Percentiles rank a stretch among this genome's conserved stretches.
Evolutionary conservation across 1,139 yeast genomes (phyloP).

Genomic region (Citeromyces hawaiiensis): DNA sequence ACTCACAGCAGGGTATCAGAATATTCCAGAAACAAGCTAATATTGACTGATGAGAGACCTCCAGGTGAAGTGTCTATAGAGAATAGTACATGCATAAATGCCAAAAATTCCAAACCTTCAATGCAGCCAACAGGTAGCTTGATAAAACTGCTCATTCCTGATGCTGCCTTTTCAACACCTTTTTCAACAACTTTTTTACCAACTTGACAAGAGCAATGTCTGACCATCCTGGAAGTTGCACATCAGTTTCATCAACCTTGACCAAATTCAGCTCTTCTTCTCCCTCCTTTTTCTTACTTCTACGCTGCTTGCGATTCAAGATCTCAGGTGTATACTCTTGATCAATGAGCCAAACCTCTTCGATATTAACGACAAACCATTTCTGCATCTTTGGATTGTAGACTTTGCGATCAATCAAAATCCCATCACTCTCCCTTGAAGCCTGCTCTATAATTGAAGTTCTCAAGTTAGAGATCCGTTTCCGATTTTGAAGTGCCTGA

Average conservation of each 20-base stretch:
- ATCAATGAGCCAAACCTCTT: conserved; percentile 19
- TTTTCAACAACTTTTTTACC: not conserved
- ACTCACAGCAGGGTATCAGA: too few relatives aligned
- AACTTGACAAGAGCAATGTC: not conserved
- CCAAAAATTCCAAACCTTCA: too few relatives aligned
- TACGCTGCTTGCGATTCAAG: not conserved
- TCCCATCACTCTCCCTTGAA: conserved; percentile 18
- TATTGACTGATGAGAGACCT: too few relatives aligned
- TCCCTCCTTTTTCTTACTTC: not conserved
- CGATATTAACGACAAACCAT: conserved; percentile 48
- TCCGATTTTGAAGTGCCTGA: conserved; percentile 45
- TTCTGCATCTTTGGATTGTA: conserved; percentile 30
- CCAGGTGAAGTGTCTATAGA: too few relatives aligned
- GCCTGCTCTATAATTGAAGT: conserved; percentile 41
- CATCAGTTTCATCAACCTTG: not conserved
- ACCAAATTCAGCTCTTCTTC: not conserved
- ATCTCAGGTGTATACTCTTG: not conserved
- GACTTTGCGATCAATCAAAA: conserved; percentile 23
- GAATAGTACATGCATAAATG: too few relatives aligned
- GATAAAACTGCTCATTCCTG: too few relatives aligned
- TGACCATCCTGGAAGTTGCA: not conserved
- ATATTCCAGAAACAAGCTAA: too few relatives aligned
- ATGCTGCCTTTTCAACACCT: too few relatives aligned
- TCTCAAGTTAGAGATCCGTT: conserved; percentile 40
- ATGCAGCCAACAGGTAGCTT: too few relatives aligned